Evolutionary conservation across 768 basidiomycete genomes (phyloP), one percentile per base, ranked within the genome.

Genomic region (Terana coerulea): DNA sequence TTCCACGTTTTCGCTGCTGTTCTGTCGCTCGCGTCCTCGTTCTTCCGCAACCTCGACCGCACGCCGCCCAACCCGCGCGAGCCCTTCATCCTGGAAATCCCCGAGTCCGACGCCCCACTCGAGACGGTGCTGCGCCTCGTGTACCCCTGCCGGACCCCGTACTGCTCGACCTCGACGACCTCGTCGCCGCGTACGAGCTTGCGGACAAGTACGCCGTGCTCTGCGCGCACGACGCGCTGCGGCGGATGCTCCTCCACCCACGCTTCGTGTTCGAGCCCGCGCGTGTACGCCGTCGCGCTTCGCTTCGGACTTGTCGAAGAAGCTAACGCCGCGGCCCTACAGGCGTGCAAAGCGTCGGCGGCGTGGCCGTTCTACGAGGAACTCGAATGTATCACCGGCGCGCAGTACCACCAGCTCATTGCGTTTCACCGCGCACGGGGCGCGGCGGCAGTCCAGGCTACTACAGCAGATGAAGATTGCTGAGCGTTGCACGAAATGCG

Each of bases 271-370:
- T 67, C 14, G 71, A 70, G 11, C 81, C 88, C 9, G 12, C 80
- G 83, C 12, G 83, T 88, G 2, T 90, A 84, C 57, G 84, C 86
- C 24, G 79, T 88, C 36, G 85, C 88, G 1, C 79, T 77, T 51
- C 79, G 81, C 3, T 82, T 77, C 51, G 81, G 82, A 17, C 66
- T 89, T 12, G 78, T 83, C 39, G 76, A 80, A 28, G 87, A 87
- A 61, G 79, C 82, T 9, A 72, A 72, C 51, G 60, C 79, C 40
- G 84, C 86, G 5, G 86, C 86, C 15, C 69, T 66, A 8, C 68
- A 78, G 59, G 85, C 86, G 0, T 77, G 88, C 11, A 59, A 62
- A 43, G 63, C 74, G 25, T 73, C 79, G 51, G 62, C 88, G 48
- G 78, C 81, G 28, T 73, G 72, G n/a, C 77, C 81, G 0, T 69